A percentile compares a stretch with the other conserved stretches of the same genome.
phyloP scores from a whole-genome alignment of 305 asterid species.

The Fraxinus xanthoxyloides region DNA sequence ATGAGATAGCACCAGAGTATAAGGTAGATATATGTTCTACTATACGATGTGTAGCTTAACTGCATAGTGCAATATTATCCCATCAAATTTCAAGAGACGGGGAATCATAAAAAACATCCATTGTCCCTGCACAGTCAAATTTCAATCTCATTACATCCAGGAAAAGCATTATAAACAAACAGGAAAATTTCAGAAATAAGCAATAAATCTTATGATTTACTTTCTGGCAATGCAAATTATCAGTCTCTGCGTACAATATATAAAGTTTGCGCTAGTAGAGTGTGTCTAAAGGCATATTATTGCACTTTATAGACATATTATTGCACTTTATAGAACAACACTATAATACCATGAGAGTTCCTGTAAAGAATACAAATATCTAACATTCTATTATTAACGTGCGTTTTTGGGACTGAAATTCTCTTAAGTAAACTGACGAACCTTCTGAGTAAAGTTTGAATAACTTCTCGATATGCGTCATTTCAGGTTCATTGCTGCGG shows the following conservation, averaged over 20 bases:
- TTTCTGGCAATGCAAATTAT: neutral
- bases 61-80: neutral
- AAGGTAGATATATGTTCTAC: neutral
- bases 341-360: neutral
- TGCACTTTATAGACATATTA: no score
- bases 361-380: neutral
- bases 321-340: neutral
- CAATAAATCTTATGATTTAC: neutral
- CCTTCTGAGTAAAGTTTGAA: neutral
- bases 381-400: neutral
- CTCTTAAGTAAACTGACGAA: neutral
- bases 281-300: neutral
- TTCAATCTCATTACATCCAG: neutral
- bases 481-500: slow-evolving; percentile 56
- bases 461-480: slow-evolving; percentile 14
- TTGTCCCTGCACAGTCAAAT: neutral
- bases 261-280: neutral
- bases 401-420: neutral
- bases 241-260: neutral
- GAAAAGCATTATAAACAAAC: neutral
- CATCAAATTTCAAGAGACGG: neutral
- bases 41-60: neutral
- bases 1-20: neutral
- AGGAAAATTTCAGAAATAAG: neutral
- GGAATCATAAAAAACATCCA: neutral